Evolutionary conservation across 140 eudicot genomes (phyloP).

Genomic region (Anethum foeniculum): DNA sequence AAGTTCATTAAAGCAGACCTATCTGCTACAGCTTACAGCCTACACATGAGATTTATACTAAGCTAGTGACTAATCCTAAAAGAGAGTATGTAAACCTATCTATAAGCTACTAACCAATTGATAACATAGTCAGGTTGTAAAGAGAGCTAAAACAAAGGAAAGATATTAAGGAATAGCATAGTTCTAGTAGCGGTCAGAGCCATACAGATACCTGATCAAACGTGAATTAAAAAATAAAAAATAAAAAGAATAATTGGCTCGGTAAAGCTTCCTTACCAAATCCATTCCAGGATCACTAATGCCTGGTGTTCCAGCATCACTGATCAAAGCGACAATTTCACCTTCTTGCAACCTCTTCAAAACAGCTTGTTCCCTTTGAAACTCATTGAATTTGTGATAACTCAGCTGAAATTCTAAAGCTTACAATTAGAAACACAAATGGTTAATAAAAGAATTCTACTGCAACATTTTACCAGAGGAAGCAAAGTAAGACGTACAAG

Average conservation of each 20-base stretch:
- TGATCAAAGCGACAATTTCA: constrained; percentile 73
- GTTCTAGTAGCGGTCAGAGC: not conserved
- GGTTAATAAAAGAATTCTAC: not conserved
- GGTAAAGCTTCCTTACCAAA: constrained; percentile 38
- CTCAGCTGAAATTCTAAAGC: constrained; percentile 70
- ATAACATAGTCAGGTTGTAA: not conserved
- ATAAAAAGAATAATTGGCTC: not conserved
- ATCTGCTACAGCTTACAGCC: not conserved
- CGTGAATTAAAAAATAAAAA: not conserved
- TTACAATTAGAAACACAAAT: constrained; percentile 25
- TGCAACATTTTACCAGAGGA: not conserved
- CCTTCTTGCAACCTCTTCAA: constrained; percentile 58
- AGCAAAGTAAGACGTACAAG: constrained; percentile 38
- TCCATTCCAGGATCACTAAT: constrained; percentile 90
- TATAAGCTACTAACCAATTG: not conserved
- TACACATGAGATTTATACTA: not conserved
- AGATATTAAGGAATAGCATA: not conserved
- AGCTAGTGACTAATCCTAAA: not conserved
- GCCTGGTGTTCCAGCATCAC: constrained; percentile 97
- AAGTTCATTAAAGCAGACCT: not conserved
- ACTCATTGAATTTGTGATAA: constrained; percentile 86
- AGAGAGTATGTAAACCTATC: not conserved
- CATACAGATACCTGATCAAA: not conserved
- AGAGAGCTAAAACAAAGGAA: not conserved
- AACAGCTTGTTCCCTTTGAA: constrained; percentile 62